A percentile compares a stretch with the other conserved stretches of the same genome.
Evolutionary conservation across 1,139 yeast species (phyloP).

Genomic region (Geotrichum histeridarum): DNA sequence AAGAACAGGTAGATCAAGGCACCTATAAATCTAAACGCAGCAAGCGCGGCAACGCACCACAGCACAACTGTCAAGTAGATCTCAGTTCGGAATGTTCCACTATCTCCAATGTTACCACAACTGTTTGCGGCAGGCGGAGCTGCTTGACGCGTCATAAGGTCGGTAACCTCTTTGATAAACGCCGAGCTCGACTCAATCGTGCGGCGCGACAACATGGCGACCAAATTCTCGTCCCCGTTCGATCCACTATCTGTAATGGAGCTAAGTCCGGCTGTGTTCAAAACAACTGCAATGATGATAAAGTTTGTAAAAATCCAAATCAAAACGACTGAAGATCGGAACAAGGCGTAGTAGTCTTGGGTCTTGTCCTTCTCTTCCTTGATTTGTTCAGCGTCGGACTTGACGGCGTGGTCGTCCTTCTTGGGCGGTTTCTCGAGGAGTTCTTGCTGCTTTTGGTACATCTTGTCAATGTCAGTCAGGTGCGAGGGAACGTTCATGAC

Average conservation of each 20-base stretch:
- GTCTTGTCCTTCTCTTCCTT: conserved; percentile 28
- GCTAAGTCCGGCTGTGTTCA: conserved; percentile 60
- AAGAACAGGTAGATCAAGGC: conserved; percentile 32
- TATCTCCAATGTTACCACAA: conserved; percentile 28
- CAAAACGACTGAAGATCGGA: conserved; percentile 73
- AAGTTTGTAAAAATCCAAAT: conserved; percentile 73
- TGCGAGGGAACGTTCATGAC: conserved; percentile 64
- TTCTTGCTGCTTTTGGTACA: conserved; percentile 44
- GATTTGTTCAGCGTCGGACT: conserved; percentile 2
- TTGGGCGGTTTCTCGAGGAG: conserved; percentile 29
- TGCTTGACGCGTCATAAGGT: conserved; percentile 13
- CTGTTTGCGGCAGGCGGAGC: conserved; percentile 17
- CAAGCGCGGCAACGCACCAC: conserved; percentile 75
- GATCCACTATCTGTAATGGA: conserved; percentile 8
- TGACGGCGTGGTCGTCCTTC: conserved; percentile 25
- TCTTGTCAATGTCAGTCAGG: conserved; percentile 55
- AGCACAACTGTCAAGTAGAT: conserved; percentile 67
- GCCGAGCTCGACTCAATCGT: conserved; percentile 12
- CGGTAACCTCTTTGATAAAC: conserved; percentile 9
- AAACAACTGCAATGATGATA: conserved; percentile 59
- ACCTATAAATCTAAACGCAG: conserved; percentile 63
- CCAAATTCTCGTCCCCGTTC: conserved; percentile 12
- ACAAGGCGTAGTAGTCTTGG: conserved; percentile 67
- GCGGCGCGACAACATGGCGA: conserved; percentile 6
- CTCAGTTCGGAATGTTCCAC: conserved; percentile 31